Evolutionary conservation across 176 grass and related monocot genomes (phyloP), one percentile per base, ranked within the genome.

Genomic region (Aegilops sharonensis): DNA sequence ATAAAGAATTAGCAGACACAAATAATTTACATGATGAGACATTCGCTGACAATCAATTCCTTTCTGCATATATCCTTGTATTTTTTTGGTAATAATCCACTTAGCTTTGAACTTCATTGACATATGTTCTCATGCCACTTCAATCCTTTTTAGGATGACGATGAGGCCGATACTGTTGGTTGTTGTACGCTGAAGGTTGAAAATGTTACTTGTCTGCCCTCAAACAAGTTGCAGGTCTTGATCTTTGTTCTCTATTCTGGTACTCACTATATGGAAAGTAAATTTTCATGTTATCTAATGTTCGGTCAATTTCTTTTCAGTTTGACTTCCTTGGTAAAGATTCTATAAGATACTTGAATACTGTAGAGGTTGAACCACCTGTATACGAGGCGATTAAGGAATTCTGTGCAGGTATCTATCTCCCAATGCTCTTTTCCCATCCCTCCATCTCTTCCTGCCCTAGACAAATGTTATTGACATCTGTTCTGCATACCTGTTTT

Each of bases 291-390:
- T 15, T 77, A 77, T 81, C 2, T 34, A 11, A 77, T 70, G 54
- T 56, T 85, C 36, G 1, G 14, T 2, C 32, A 21, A 75, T 64
- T 43, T 45, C 25, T 68, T 68, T 95, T 61, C 85, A 98, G 96
- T 94, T 98, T 52, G 93, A 98, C 85, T 98, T 98, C 69, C 92
- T 98, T 25, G 96, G 96, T 95, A 98, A 98, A 88, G 93, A 98
- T 94, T 98, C 96, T 69, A 87, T 98, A 69, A 92, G 96, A 92
- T 98, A 95, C 52, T 92, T 92, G 30, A 98, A 98, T 63, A 94
- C 88, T 11, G 95, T 98, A 61, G 93, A 94, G 75, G 93, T 98
- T 47, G 91, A 98, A 72, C 36, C 82, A 18, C 91, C 64, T 45
- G 93, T 91, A 56, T 98, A 98, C 82, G 80, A 94, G 88, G 96